Percentiles rank a stretch among this genome's conserved stretches.
Conservation (phyloP, 495 filamentous ascomycete species). For the Neurospora sublineolata region DNA sequence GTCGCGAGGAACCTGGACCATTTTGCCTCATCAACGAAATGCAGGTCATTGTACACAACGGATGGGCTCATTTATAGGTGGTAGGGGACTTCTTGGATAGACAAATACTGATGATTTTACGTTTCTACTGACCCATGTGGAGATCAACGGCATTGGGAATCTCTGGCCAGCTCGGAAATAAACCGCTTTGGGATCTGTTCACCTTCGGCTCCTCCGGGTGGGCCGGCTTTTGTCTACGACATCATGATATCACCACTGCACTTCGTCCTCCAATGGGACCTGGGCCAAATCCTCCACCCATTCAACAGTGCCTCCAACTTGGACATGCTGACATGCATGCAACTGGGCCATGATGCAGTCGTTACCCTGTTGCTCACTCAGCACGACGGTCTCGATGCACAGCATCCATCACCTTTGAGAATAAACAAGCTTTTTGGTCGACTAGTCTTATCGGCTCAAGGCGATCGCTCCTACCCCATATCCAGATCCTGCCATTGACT, state of each 20-base stretch:
- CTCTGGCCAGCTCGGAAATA: not conserved
- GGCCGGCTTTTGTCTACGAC: not conserved
- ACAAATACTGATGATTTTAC: not conserved
- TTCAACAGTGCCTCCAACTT: not conserved
- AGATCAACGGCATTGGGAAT: not conserved
- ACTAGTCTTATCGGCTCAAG: not conserved
- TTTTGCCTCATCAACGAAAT: slow-evolving; percentile 74
- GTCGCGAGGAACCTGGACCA: slow-evolving; percentile 40
- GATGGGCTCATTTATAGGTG: slow-evolving; percentile 61
- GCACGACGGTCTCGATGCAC: not conserved
- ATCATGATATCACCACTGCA: not conserved
- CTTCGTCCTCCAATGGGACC: not conserved
- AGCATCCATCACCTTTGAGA: not conserved
- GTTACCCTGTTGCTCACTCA: not conserved
- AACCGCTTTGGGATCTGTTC: not conserved
- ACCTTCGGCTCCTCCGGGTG: not conserved
- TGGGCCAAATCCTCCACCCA: not conserved
- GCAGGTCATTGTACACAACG: slow-evolving; percentile 64
- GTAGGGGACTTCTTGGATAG: not conserved
- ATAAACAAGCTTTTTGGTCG: not conserved
- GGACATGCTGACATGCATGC: not conserved
- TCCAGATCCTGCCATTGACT: not conserved
- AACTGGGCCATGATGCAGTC: not conserved
- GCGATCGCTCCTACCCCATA: not conserved
- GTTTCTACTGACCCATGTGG: not conserved